These are phyloP conservation scores for Populus tremula DNA, from an alignment of 345 rosid genomes.

Conservation along the genomic window DNA sequence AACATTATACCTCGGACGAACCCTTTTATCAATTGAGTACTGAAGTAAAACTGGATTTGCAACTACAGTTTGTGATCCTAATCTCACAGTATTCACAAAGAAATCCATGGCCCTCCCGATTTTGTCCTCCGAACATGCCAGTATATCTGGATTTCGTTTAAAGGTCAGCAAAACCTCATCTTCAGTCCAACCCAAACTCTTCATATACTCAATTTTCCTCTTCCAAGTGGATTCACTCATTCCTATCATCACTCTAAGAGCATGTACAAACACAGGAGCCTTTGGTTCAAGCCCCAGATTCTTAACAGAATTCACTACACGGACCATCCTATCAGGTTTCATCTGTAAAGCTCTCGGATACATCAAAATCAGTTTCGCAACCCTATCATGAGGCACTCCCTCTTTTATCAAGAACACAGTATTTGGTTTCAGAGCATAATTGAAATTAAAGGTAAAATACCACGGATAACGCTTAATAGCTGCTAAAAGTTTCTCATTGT, in stretches of 20 bases:
- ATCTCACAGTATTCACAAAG: constrained; percentile 16
- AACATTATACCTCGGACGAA: constrained; percentile 21
- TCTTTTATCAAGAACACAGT: constrained; percentile 11
- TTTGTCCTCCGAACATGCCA: constrained; percentile 18
- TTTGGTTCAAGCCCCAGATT: constrained; percentile 18
- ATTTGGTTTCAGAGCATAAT: constrained; percentile 12
- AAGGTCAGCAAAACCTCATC: constrained; percentile 22
- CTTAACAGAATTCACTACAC: constrained; percentile 12
- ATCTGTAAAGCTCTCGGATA: constrained; percentile 6
- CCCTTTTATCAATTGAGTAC: constrained; percentile 17
- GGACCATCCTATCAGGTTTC: constrained; percentile 6
- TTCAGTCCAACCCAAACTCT: constrained; percentile 34
- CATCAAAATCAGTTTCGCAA: not conserved
- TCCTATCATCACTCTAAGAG: constrained; percentile 9
- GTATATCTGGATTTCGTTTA: constrained; percentile 1
- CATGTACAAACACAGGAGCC: constrained; percentile 15
- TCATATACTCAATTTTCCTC: constrained; percentile 19
- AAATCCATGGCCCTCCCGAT: constrained; percentile 13
- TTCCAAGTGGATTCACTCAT: constrained; percentile 16
- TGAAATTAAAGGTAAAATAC: constrained; percentile 7
- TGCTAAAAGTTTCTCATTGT: constrained; percentile 3
- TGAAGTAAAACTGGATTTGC: constrained; percentile 12
- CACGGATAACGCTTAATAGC: constrained; percentile 19
- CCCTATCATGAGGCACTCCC: constrained; percentile 10
- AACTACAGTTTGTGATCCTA: constrained; percentile 1